Evolutionary conservation across 345 rosid genomes (phyloP).

Genomic region (Triadica sebifera): DNA sequence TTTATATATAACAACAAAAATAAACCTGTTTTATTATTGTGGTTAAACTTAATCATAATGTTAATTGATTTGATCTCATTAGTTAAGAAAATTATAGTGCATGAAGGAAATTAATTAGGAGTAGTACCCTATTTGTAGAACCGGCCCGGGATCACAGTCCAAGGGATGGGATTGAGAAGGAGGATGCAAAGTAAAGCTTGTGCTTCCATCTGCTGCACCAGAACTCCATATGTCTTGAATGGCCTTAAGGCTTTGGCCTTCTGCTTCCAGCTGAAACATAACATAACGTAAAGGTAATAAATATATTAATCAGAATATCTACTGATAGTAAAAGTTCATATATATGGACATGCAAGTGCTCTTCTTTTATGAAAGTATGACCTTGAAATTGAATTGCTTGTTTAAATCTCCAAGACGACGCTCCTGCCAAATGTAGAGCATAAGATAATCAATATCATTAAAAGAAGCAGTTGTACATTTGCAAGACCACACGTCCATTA

Average conservation of each 20-base stretch:
- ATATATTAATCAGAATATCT: too few relatives aligned
- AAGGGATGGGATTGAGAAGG: slow-evolving; percentile 42
- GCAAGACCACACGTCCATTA: too few relatives aligned
- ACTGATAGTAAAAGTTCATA: too few relatives aligned
- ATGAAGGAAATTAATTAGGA: neutral
- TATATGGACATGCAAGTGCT: too few relatives aligned
- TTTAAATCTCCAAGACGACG: slow-evolving; percentile 84
- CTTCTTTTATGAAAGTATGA: too few relatives aligned
- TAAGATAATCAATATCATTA: too few relatives aligned
- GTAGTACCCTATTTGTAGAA: slow-evolving; percentile 73
- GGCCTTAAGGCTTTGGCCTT: slow-evolving; percentile 52
- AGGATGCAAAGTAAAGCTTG: slow-evolving; percentile 46
- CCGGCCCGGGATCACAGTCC: slow-evolving; percentile 62
- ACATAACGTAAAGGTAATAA: neutral
- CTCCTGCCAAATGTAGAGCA: slow-evolving; percentile 46
- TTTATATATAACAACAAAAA: neutral
- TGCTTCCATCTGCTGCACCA: slow-evolving; percentile 40
- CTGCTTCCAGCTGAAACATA: slow-evolving; percentile 54
- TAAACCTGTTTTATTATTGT: neutral
- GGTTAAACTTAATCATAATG: neutral
- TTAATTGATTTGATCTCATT: neutral
- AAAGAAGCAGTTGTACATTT: too few relatives aligned
- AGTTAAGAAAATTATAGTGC: neutral
- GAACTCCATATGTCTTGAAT: slow-evolving; percentile 60
- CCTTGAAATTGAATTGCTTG: slow-evolving; percentile 82